These are phyloP conservation scores for Hyparrhenia diplandra DNA, from an alignment of 176 grass and related monocot genomes.

Conservation along the genomic window DNA sequence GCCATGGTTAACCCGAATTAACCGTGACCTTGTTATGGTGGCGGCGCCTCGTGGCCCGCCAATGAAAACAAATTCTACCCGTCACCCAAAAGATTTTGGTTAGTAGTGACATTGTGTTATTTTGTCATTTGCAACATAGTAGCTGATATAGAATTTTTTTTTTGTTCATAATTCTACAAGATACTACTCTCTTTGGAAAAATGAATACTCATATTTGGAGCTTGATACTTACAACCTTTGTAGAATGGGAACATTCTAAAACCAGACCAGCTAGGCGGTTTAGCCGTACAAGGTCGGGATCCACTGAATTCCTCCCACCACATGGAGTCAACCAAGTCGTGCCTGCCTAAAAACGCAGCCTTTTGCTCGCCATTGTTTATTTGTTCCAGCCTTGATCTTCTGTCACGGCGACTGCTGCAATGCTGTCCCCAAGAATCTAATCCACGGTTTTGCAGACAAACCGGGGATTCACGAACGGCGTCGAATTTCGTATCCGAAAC, in stretches of 20 bases:
- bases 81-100: no score
- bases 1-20: no score
- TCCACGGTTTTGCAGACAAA: constrained; percentile 2
- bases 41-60: no score
- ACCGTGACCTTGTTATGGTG: no score
- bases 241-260: not conserved
- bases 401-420: not conserved
- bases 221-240: no score
- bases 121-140: not conserved
- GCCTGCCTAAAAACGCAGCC: not conserved
- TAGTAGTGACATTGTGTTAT: no score
- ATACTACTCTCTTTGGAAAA: not conserved
- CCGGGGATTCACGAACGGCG: not conserved
- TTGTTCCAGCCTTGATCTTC: not conserved
- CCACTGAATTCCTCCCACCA: not conserved
- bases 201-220: no score
- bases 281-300: not conserved
- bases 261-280: not conserved
- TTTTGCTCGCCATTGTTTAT: not conserved
- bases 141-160: no score
- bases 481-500: constrained; percentile 16
- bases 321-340: not conserved
- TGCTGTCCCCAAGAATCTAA: constrained; percentile 4
- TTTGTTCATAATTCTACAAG: not conserved
- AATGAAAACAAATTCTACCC: no score